Percentiles rank a stretch among this genome's conserved stretches.
phyloP scores from a whole-genome alignment of 305 asterid genomes.

The Fraxinus albicans region DNA sequence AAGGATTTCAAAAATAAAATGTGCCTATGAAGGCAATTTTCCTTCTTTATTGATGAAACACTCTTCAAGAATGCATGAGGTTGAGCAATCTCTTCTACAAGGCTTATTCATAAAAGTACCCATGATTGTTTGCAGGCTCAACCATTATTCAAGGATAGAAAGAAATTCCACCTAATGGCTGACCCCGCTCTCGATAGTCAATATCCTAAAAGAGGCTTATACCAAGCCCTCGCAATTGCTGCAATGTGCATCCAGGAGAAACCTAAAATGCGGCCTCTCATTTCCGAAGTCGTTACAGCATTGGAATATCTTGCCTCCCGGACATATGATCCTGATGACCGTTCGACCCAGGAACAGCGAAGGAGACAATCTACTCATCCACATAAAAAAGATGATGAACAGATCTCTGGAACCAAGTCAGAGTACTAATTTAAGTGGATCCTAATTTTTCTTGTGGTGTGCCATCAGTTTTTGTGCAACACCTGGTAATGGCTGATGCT shows the following conservation, averaged over 20 bases:
- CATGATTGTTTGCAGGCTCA: slow-evolving; percentile 53
- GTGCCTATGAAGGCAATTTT: neutral
- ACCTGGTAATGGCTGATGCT: slow-evolving; percentile 13
- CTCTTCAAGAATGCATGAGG: neutral
- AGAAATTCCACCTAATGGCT: slow-evolving; percentile 67
- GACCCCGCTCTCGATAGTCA: slow-evolving; percentile 69
- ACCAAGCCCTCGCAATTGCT: slow-evolving; percentile 84
- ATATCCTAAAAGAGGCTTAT: slow-evolving; percentile 65
- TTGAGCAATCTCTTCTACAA: neutral
- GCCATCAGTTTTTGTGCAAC: slow-evolving; percentile 26
- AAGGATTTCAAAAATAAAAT: neutral
- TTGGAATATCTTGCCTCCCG: slow-evolving; percentile 66
- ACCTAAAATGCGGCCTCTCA: slow-evolving; percentile 60
- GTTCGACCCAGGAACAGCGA: slow-evolving; percentile 26
- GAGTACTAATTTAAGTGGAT: neutral
- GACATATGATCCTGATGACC: slow-evolving; percentile 46
- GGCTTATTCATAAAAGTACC: neutral
- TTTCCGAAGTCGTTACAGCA: slow-evolving; percentile 72
- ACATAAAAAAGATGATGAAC: slow-evolving; percentile 20
- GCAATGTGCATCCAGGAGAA: slow-evolving; percentile 89
- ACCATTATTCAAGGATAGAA: slow-evolving; percentile 77
- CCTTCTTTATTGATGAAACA: neutral
- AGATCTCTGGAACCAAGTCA: neutral
- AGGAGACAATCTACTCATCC: slow-evolving; percentile 23
- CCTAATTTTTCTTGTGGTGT: neutral